Evolutionary conservation across 768 basidiomycete species (phyloP), one percentile per base, ranked within the genome.

Genomic region (Tricholoma terreum): DNA sequence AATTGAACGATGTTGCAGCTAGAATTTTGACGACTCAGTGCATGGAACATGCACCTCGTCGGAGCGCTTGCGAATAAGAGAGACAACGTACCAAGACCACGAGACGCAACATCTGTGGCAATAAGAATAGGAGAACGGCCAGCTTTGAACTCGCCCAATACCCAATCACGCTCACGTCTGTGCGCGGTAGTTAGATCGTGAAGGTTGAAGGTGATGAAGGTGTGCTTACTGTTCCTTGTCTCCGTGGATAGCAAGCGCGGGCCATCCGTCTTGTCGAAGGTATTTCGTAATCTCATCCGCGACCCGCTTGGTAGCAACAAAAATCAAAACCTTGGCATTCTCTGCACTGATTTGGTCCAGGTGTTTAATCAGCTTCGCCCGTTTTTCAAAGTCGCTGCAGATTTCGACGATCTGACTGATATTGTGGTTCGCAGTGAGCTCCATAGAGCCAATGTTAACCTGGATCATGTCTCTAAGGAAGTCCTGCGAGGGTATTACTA

Each of bases 241-340:
- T 67, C 97, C 97, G 69, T 99, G 97, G 67, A 99, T 99, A 54
- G 97, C 96, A 35, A 99, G 79, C 12, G 97, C 97, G n/a, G 97
- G 97, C 97, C 97, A 99, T 12, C 97, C 97, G 67, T 99, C 97
- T 80, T 92, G 90, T 57, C 97, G 89, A 57, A 99, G 80, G 67
- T 94, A 95, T 75, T 98, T 98, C 17, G 97, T 99, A 66, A 99
- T 90, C 61, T 99, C 97, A 72, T 99, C 97, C 51, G 97, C 97
- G 57, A 96, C 92, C 48, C 96, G 84, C 77, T 98, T 99, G 22
- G 97, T 99, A 17, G 87, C 94, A 59, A 98, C 94, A 71, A 99
- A 99, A 69, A 99, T 99, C 61, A 99, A 83, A 48, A 99, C 97
- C 75, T 99, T 99, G 46, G 95, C 97, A 69, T 97, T 95, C 76